phyloP scores from a whole-genome alignment of 352 stramenopile genomes.

The Pythium rhizo-oryzae region DNA sequence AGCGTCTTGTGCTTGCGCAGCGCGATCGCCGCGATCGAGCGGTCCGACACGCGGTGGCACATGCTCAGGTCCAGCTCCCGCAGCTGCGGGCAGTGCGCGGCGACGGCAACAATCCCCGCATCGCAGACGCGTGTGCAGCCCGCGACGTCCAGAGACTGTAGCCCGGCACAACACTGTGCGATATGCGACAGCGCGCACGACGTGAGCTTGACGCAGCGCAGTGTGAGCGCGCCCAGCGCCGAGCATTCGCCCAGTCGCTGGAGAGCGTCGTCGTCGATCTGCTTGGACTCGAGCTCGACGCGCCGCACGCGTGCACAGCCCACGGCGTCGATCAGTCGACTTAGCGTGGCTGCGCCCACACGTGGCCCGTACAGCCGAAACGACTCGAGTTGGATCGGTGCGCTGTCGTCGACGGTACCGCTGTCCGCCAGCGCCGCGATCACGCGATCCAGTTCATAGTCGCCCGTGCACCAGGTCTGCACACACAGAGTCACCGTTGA shows the following conservation, averaged over 20 bases:
- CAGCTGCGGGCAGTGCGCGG: conserved; percentile 48
- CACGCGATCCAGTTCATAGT: conserved; percentile 59
- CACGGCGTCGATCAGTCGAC: conserved; percentile 46
- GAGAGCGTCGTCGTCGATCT: conserved; percentile 54
- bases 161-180: conserved; percentile 36
- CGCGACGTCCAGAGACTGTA: conserved; percentile 64
- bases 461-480: conserved; percentile 73
- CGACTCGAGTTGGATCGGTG: conserved; percentile 43
- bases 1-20: conserved; percentile 45
- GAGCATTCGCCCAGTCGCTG: conserved; percentile 40
- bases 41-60: conserved; percentile 80
- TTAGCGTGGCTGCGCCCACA: conserved; percentile 46
- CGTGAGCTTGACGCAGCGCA: conserved; percentile 83
- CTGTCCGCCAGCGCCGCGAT: conserved; percentile 34
- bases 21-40: conserved; percentile 55
- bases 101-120: conserved; percentile 72
- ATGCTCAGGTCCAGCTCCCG: conserved; percentile 75
- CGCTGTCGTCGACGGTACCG: not conserved
- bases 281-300: conserved; percentile 77
- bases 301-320: conserved; percentile 37
- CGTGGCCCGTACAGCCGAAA: conserved; percentile 66
- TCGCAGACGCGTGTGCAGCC: conserved; percentile 81
- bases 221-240: conserved; percentile 39
- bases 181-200: conserved; percentile 51
- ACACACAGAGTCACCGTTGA: not conserved